Evolutionary conservation across 2,329 filamentous ascomycete genomes (phyloP), one percentile per base, ranked within the genome.

Genomic region (Ascochyta fabae): DNA sequence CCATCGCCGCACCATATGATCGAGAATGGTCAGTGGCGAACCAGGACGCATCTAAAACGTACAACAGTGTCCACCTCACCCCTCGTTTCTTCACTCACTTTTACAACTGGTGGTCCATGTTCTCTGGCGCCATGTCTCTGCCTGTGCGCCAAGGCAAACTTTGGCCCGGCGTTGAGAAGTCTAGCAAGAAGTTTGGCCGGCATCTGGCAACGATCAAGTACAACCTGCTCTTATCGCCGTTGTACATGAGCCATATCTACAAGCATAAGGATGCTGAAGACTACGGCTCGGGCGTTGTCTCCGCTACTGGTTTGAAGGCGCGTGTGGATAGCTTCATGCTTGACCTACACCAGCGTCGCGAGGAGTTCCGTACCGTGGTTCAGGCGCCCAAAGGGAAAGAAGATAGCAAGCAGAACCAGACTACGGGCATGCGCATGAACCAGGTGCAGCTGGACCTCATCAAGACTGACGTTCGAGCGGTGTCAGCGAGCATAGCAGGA

Each of bases 131-230:
- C 8, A 92, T 98, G 88, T 96, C 94, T 10, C 82, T 99, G 26
- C 96, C 95, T 10, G 89, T 99, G 53, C 91, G 95, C 0, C 96
- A 99, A 78, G 95, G 95, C 15, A 84, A 85, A 42, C 83, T 99
- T 3, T 99, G 93, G 87, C 94, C 93, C 6, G 92, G 92, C 0
- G 85, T 92, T 23, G 95, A 97, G 66, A 97, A 96, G 80, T 95
- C 92, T 41, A 97, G 92, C 81, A 99, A 99, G 79, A 99, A 99
- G 74, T 99, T 99, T 73, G 94, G 94, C 13, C 86, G 95, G 45
- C 96, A 99, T 76, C 80, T 99, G 59, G 94, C 92, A n/a, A 99
- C 96, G 8, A 93, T 99, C 81, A 99, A 99, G 80, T 98, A 98
- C 79, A 97, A 94, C 60, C 79, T 99, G 22, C 83, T 98, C 3